Evolutionary conservation across 805 yeast genomes (phyloP).

Genomic region (Nakazawaea holstii): DNA sequence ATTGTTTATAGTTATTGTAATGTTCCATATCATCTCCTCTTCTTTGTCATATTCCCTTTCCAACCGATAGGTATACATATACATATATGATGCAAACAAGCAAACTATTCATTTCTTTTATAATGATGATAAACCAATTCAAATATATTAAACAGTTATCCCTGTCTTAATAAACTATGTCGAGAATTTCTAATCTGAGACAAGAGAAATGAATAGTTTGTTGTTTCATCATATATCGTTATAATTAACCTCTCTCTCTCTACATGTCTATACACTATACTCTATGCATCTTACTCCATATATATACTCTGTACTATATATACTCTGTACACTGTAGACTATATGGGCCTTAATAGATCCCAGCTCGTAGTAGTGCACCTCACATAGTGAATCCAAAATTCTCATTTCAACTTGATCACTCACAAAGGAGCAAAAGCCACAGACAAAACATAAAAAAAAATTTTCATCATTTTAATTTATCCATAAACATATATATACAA

Average conservation of each 20-base stretch:
- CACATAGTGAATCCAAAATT: too few relatives aligned
- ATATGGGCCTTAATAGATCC: too few relatives aligned
- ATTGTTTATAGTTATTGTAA: not conserved
- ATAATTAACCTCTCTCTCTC: not conserved
- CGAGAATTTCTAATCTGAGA: conserved; percentile 58
- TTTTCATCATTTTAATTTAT: not conserved
- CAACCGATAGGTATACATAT: too few relatives aligned
- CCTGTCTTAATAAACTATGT: conserved; percentile 79
- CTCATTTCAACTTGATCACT: too few relatives aligned
- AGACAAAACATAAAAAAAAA: not conserved
- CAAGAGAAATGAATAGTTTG: not conserved
- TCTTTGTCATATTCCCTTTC: too few relatives aligned
- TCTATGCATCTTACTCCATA: too few relatives aligned
- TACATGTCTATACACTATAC: too few relatives aligned
- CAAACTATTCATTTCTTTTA: conserved; percentile 3
- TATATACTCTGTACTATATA: too few relatives aligned
- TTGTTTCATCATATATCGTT: not conserved
- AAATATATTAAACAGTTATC: conserved; percentile 62
- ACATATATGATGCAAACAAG: too few relatives aligned
- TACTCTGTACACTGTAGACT: too few relatives aligned
- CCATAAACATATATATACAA: not conserved
- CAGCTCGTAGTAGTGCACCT: too few relatives aligned
- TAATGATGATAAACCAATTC: conserved; percentile 53
- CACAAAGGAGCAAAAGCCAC: too few relatives aligned
- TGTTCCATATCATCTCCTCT: not conserved